A percentile compares a stretch with the other conserved stretches of the same genome.
These are phyloP conservation scores for Capsicum pubescens DNA, from an alignment of 257 asterid genomes.

Conservation along the genomic window DNA sequence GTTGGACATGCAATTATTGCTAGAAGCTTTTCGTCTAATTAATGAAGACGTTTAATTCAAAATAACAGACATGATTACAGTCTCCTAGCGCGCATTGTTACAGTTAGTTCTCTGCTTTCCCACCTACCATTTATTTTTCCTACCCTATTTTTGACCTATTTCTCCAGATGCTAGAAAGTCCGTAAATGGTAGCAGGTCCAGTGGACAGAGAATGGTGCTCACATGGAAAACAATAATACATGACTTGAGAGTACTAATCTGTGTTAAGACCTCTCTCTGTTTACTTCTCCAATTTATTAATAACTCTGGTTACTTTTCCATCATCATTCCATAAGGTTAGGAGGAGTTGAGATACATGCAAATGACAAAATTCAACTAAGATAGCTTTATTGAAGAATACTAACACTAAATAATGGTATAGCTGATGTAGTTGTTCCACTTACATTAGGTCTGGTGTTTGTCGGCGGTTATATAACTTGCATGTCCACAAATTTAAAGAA, in stretches of 20 bases:
- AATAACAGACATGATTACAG: not conserved
- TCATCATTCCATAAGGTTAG: not conserved
- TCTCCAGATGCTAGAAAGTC: not conserved
- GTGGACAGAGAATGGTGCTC: not conserved
- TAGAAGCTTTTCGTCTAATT: slow-evolving; percentile 1
- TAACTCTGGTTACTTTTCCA: not conserved
- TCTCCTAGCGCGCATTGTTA: not conserved
- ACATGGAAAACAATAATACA: not conserved
- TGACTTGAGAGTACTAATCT: not conserved
- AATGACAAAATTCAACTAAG: not conserved
- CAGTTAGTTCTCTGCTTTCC: not conserved
- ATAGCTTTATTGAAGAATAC: not conserved
- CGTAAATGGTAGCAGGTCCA: not conserved
- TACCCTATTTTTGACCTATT: not conserved
- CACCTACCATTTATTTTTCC: slow-evolving; percentile 24
- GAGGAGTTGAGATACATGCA: not conserved
- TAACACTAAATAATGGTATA: slow-evolving; percentile 2
- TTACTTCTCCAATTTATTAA: not conserved
- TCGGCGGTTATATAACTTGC: not conserved
- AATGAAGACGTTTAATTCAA: not conserved
- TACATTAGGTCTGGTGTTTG: not conserved
- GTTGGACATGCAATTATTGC: not conserved
- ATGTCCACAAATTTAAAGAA: slow-evolving; percentile 13
- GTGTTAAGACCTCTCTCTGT: slow-evolving; percentile 5
- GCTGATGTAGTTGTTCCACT: not conserved